Evolutionary conservation across 2,329 filamentous ascomycete genomes (phyloP).

Genomic region (Chaetothyriales sp.): DNA sequence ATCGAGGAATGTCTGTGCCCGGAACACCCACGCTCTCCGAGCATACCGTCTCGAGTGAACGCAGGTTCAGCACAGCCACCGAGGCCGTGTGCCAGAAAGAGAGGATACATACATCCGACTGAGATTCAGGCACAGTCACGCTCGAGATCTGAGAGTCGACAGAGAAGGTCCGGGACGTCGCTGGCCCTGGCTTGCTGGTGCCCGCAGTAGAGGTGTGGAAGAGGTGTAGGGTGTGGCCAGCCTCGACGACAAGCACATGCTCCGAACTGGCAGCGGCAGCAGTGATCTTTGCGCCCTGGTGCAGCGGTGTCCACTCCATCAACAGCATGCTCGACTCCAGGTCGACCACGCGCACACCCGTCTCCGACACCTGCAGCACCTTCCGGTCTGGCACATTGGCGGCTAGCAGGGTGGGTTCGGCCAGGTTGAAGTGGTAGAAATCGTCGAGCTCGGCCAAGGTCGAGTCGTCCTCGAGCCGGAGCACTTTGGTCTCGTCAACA

Average conservation of each 20-base stretch:
- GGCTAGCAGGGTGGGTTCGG: conserved; percentile 56
- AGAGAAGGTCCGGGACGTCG: conserved; percentile 45
- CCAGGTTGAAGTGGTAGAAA: conserved; percentile 55
- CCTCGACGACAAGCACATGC: conserved; percentile 57
- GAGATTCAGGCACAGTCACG: conserved; percentile 54
- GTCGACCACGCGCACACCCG: conserved; percentile 44
- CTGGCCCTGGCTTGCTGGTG: conserved; percentile 39
- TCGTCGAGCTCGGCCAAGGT: conserved; percentile 75
- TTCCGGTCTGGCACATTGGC: conserved; percentile 48
- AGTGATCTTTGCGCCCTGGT: conserved; percentile 44
- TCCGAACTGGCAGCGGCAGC: conserved; percentile 59
- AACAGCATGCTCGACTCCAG: conserved; percentile 30
- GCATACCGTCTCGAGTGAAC: conserved; percentile 49
- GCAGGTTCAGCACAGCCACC: conserved; percentile 57
- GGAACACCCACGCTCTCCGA: conserved; percentile 50
- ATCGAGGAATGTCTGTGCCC: conserved; percentile 64
- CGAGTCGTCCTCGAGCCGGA: conserved; percentile 57
- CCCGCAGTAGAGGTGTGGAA: conserved; percentile 39
- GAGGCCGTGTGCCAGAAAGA: conserved; percentile 79
- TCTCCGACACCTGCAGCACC: conserved; percentile 62
- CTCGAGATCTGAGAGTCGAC: conserved; percentile 69
- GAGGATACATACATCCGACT: conserved; percentile 55
- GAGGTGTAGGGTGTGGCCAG: conserved; percentile 57
- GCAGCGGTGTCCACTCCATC: conserved; percentile 32
- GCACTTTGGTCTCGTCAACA: conserved; percentile 67